Conservation (phyloP, 768 basidiomycete genomes). For the Galerina sulciceps region DNA sequence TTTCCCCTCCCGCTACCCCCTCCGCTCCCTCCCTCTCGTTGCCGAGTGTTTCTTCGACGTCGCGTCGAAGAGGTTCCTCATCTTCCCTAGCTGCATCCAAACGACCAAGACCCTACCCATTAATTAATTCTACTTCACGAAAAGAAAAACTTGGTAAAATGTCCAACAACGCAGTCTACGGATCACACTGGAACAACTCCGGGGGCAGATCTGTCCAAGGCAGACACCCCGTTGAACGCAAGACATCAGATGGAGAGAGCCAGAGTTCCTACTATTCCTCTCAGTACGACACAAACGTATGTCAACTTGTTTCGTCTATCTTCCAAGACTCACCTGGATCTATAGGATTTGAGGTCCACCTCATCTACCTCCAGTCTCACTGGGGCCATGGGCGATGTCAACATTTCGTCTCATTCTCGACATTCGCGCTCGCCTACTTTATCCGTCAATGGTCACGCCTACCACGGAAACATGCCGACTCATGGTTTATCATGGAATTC, state of each 20-base stretch:
- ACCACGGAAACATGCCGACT: slow-evolving; percentile 20
- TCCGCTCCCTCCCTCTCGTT: slow-evolving; percentile 29
- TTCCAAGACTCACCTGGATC: slow-evolving; percentile 1
- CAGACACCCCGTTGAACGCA: slow-evolving; percentile 36
- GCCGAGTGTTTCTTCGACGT: slow-evolving; percentile 30
- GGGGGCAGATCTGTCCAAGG: slow-evolving; percentile 32
- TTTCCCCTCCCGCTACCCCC: slow-evolving; percentile 38
- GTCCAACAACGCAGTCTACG: slow-evolving; percentile 38
- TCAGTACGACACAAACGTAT: slow-evolving; percentile 40
- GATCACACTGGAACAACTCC: slow-evolving; percentile 31
- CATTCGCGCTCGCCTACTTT: slow-evolving; percentile 24
- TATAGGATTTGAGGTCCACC: slow-evolving; percentile 32
- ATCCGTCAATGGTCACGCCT: slow-evolving; percentile 21
- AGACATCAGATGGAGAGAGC: slow-evolving; percentile 42
- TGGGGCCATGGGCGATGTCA: slow-evolving; percentile 64
- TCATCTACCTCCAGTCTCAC: slow-evolving; percentile 55
- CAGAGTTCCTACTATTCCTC: slow-evolving; percentile 32
- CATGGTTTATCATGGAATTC: slow-evolving; percentile 22
- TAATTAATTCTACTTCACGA: slow-evolving; percentile 31
- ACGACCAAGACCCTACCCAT: slow-evolving; percentile 42
- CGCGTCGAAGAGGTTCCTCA: slow-evolving; percentile 34
- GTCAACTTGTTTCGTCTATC: not conserved
- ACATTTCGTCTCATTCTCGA: slow-evolving; percentile 21
- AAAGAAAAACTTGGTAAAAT: slow-evolving; percentile 37
- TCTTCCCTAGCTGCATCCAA: slow-evolving; percentile 35